Evolutionary conservation across 441 rosid genomes (phyloP), one percentile per base, ranked within the genome.

Genomic region (Jatropha podagrica): DNA sequence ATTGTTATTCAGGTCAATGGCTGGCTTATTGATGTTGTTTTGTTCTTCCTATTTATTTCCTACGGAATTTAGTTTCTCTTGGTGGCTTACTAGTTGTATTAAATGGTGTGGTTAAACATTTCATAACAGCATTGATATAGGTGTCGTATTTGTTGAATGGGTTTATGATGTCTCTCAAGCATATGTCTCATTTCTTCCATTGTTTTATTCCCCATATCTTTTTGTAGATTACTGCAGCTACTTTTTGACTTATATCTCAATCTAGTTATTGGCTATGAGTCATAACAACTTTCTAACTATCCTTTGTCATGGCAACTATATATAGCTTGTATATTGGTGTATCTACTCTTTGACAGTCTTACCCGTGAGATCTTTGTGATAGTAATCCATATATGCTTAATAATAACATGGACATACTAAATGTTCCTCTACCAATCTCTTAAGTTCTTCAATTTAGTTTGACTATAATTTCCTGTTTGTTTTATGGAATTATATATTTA

Each of bases 21-120:
- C 63, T 80, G 37, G 42, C 61, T 32, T 74, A 12, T 41, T 44
- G 49, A 27, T 56, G 27, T 77, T 37, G 65, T 75, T 26, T 44
- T 51, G 17, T 67, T 58, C 52, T 52, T 1, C 10, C n/a, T n/a
- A 9, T 52, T 65, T 67, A 9, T 52, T 65, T 67, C 42, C 17
- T 32, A 23, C n/a, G 3, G 42, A 61, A 7, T 52, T 32, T 72
- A 38, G 37, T 52, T 42, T 68, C 26, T 64, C 56, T 68, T 68
- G 2, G 37, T 18, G 7, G 23, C 67, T 51, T 37, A 46, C n/a
- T 55, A 65, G 55, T 67, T 46, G 23, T 12, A 18, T 61, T 54
- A 54, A 69, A 20, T 46, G 11, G 41, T 66, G 51, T 48, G 41
- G 12, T 46, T 26, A 41, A 60, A 51, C 42, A 12, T 32, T 48